A percentile compares a stretch with the other conserved stretches of the same genome.
Conservation (phyloP, 805 yeast genomes). For the Teunomyces funiuensis region DNA sequence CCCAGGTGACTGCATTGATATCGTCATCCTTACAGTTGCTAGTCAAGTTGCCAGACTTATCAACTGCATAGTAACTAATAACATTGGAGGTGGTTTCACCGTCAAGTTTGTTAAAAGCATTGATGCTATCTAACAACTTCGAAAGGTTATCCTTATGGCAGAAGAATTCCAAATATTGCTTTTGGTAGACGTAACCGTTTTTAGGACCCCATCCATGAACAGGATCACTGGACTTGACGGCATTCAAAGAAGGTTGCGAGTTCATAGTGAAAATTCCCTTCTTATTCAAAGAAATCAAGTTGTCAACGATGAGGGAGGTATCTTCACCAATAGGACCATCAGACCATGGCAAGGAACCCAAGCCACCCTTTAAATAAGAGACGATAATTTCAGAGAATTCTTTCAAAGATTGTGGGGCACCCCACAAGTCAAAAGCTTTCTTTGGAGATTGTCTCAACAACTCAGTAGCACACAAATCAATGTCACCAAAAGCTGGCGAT, state of each 20-base stretch:
- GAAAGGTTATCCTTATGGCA: conserved; percentile 54
- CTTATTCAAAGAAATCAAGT: conserved; percentile 62
- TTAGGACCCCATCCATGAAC: conserved; percentile 94
- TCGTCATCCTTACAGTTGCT: conserved; percentile 74
- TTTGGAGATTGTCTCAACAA: conserved; percentile 80
- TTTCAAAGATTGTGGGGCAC: conserved; percentile 59
- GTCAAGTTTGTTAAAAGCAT: conserved; percentile 38
- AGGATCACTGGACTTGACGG: conserved; percentile 66
- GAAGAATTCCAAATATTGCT: conserved; percentile 86
- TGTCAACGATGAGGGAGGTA: conserved; percentile 57
- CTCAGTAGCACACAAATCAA: conserved; percentile 77
- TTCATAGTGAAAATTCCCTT: conserved; percentile 79
- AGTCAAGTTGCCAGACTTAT: conserved; percentile 51
- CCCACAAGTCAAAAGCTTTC: conserved; percentile 86
- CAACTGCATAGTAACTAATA: conserved; percentile 77
- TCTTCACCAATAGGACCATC: conserved; percentile 87
- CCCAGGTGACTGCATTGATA: conserved; percentile 98
- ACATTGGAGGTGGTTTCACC: conserved; percentile 42
- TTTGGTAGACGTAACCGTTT: conserved; percentile 90
- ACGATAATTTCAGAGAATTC: conserved; percentile 67
- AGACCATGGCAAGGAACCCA: conserved; percentile 87
- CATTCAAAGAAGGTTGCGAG: conserved; percentile 92
- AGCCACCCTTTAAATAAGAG: conserved; percentile 67
- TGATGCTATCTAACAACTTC: conserved; percentile 41
- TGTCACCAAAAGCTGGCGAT: conserved; percentile 94